Base-by-base conservation (phyloP, 768 basidiomycete species). In the Rickenella mellea region DNA sequence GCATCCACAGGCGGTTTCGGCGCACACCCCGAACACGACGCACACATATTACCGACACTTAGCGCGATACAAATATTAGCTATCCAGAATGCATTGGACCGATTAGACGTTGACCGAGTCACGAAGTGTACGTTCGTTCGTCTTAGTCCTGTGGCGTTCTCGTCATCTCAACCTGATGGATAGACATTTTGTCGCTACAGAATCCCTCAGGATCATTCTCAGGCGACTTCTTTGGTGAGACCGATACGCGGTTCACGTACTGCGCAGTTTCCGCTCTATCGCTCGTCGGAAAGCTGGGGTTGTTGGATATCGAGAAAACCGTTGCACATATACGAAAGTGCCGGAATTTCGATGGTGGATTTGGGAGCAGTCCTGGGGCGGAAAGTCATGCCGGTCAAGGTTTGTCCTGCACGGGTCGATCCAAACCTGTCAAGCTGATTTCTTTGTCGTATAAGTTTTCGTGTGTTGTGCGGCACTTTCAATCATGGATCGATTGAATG, bases 371-470 rank as follows among this genome's bases (percentile, higher is more conserved):
- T 12, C 71, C 78, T 10, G 96, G 93, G 0, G 91, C 87, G 1
- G 96, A 99, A 64, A 91, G 85, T 46, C 96, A 98, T 65, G 78
- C 92, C 10, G 87, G 72, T 0, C 88, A 91, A 72, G 90, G 94
- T 90, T 12, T 38, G 10, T 10, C 29, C 29, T 30, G 10, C 29
- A 30, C 15, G 29, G 10, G 29, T 10, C 15, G 10, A 15, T 30
- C 15, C 10, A 30, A n/a, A n/a, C n/a, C n/a, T n/a, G n/a, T n/a
- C n/a, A n/a, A n/a, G n/a, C n/a, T 38, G 20, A 38, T 38, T 39
- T 4, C 36, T 29, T 37, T 19, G 26, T 32, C 21, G n/a, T 27
- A 24, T 25, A 50, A 93, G 94, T 93, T 0, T 97, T 83, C 59
- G 89, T 92, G 10, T 94, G 90, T 53, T 74, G 84, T 0, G 92